phyloP scores from a whole-genome alignment of 2,329 filamentous ascomycete species.

The Trichoderma citrinoviride region DNA sequence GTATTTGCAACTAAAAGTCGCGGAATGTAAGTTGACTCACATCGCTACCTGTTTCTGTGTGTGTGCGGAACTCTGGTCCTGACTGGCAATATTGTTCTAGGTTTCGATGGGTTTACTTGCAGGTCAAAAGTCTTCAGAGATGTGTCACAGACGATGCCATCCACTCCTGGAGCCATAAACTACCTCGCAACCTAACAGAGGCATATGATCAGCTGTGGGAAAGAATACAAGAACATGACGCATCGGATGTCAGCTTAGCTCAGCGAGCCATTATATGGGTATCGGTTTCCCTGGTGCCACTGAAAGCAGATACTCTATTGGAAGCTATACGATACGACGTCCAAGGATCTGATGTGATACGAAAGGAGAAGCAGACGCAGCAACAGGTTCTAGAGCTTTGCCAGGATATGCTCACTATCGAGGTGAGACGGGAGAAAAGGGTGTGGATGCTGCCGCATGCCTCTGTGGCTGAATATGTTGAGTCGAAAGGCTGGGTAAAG shows the following conservation, averaged over 20 bases:
- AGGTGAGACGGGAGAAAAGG: neutral
- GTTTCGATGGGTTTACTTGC: conserved; percentile 27
- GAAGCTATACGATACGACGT: neutral
- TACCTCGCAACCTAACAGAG: conserved; percentile 18
- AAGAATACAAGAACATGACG: neutral
- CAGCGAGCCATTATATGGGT: conserved; percentile 13
- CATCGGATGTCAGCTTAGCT: neutral
- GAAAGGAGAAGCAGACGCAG: neutral
- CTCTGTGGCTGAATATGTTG: conserved; percentile 19
- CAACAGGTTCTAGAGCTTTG: conserved; percentile 13
- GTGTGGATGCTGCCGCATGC: conserved; percentile 15
- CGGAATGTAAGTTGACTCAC: neutral
- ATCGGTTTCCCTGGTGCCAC: neutral
- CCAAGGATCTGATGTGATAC: neutral
- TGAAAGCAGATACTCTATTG: neutral
- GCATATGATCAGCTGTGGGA: conserved; percentile 23
- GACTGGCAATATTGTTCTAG: neutral
- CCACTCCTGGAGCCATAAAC: conserved; percentile 9
- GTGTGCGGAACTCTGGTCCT: neutral
- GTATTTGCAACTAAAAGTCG: neutral
- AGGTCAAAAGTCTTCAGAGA: conserved; percentile 21
- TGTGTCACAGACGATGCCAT: conserved; percentile 19
- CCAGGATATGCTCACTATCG: conserved; percentile 7
- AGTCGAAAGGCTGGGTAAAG: neutral
- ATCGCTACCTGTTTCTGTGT: neutral